Evolutionary conservation across 192 early-diverging fungal genomes (phyloP), one percentile per base, ranked within the genome.

Genomic region (Linderina pennispora): DNA sequence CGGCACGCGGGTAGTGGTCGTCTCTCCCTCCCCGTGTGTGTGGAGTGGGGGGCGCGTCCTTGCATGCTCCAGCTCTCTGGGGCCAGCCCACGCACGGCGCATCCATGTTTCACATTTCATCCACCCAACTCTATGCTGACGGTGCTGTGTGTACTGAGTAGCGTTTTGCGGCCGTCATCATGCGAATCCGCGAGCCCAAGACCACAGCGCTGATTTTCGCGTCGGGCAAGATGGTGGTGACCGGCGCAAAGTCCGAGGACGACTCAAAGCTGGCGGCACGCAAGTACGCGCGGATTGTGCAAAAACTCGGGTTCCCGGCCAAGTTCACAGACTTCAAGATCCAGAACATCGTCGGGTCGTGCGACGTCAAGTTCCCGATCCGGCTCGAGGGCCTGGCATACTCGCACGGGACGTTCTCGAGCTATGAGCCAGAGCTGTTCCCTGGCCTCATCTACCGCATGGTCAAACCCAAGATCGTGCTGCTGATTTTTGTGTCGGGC

Each of bases 151-250:
- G 11, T 32, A n/a, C 23, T 20, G 53, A 31, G 31, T 54, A 94
- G 96, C 97, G 97, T 62, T 99, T 99, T 62, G 97, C 97, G 48
- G 97, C 97, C 42, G 97, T 99, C 24, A 99, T 99, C 62, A 99
- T 99, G 97, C 87, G 97, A 58, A 99, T 99, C 60, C 87, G 97
- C 76, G 95, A 96, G 40, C 96, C 96, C 40, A 98, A 99, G 75
- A 99, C 97, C 5, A 99, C 97, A 0, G 97, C 97, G 9, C 75
- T 99, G 43, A 99, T 99, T 58, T 99, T 99, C 76, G 92, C 93
- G 9, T 97, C 94, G 16, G 97, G 97, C 35, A 99, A 99, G 73
- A 99, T 99, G 97, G 97, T 98, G 19, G 91, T 98, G 1, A 96
- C 92, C 0, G 93, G 92, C 42, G 94, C 93, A 40, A 97, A 99